Conservation (phyloP, 371 early-diverging fungal genomes). For the Mortierella sp. region DNA sequence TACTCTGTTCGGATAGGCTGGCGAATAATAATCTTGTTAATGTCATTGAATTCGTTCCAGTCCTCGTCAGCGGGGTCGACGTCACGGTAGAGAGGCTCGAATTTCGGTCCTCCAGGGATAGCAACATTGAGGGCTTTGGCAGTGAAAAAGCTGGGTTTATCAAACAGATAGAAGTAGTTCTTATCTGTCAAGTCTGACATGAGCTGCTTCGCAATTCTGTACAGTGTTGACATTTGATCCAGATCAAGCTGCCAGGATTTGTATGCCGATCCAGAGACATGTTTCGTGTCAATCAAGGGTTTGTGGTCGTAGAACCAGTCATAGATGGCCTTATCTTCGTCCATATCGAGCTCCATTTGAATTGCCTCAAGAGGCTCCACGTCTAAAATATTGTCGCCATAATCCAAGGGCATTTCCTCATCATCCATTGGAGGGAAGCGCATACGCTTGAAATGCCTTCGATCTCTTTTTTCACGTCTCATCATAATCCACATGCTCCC, state of each 20-base stretch:
- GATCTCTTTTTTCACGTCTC: conserved; percentile 97
- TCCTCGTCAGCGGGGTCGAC: conserved; percentile 97
- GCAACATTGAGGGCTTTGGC: conserved; percentile 98
- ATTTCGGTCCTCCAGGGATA: conserved; percentile 99
- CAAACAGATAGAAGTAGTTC: conserved; percentile 98
- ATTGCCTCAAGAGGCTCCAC: conserved; percentile 98
- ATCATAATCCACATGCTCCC: conserved; percentile 99
- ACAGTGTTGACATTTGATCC: conserved; percentile 94
- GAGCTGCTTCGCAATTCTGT: conserved; percentile 94
- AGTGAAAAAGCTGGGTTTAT: conserved; percentile 94
- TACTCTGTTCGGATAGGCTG: conserved; percentile 98
- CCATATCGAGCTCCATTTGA: conserved; percentile 97
- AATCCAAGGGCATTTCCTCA: conserved; percentile 98
- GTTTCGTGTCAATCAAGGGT: conserved; percentile 88
- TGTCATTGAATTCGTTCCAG: conserved; percentile 99
- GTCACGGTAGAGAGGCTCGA: conserved; percentile 97
- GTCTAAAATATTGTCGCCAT: conserved; percentile 97
- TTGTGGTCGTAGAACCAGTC: conserved; percentile 99
- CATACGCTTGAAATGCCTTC: conserved; percentile 99
- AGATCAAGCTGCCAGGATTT: conserved; percentile 92
- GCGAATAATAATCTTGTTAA: conserved; percentile 98
- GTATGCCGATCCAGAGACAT: conserved; percentile 92
- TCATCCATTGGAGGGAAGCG: conserved; percentile 98
- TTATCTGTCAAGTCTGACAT: conserved; percentile 93
- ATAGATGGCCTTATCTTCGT: conserved; percentile 93